Evolutionary conservation across 1,284 basidiomycete species (phyloP), one percentile per base, ranked within the genome.

Genomic region (Sanghuangporus sanghuang): DNA sequence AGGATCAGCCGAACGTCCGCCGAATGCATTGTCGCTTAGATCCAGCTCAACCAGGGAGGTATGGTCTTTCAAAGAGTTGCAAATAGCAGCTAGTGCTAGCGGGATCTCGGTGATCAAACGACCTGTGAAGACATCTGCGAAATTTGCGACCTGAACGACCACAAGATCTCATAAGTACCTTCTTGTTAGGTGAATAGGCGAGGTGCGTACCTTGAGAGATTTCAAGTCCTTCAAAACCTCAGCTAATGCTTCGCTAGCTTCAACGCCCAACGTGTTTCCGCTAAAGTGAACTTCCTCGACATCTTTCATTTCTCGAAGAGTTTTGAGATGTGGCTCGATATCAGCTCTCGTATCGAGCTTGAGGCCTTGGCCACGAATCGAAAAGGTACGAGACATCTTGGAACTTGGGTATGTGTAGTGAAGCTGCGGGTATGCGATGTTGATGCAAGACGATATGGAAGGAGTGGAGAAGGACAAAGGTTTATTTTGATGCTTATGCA

Each of bases 91-190:
- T 52, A 99, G 86, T 2, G 96, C 93, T 69, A 81, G 85, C 3
- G 97, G 97, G 73, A 99, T 98, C 77, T 99, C 96, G 66, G 87
- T 84, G 79, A 98, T 98, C 69, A 98, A 84, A 65, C 97, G 90
- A 57, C 96, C 94, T 9, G 96, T 98, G 79, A 99, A 99, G 77
- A 99, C 96, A 78, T 98, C 97, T 55, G 95, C 92, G 69, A 98
- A 92, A 79, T 98, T 90, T 68, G 95, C 96, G 62, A 97, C 79
- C 95, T 98, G 71, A 40, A 50, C 16, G 60, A 57, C 42, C 57
- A 50, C 8, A 49, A 52, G 60, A 62, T 18, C 46, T 63, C 36
- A 50, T 18, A 2, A 48, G 44, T 18, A 46, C 3, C 1, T 56
- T 36, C 8, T 16, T 27, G n/a, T 11, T 7, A 32, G 14, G 27